These are phyloP conservation scores for Russula olivacea DNA, from an alignment of 768 basidiomycete genomes.

Conservation along the genomic window DNA sequence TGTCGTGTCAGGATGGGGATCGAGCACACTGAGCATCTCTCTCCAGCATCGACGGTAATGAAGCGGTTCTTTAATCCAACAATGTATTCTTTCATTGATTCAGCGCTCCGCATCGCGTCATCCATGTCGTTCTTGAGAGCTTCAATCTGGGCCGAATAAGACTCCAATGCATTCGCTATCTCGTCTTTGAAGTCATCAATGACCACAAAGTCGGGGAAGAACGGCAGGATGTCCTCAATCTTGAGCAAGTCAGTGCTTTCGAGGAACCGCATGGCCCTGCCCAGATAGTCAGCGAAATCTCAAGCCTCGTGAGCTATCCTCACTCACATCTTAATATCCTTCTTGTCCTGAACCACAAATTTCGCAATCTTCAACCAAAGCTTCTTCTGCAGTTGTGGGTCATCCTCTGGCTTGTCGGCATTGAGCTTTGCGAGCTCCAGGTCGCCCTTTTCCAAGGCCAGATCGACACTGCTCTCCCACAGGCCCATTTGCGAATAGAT, in stretches of 20 bases:
- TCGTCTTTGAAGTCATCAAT: constrained; percentile 99
- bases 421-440: constrained; percentile 92
- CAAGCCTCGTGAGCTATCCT: not conserved
- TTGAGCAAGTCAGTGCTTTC: constrained; percentile 93
- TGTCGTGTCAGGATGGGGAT: constrained; percentile 76
- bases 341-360: constrained; percentile 96
- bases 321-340: constrained; percentile 94
- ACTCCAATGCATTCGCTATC: constrained; percentile 92
- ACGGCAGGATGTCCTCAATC: constrained; percentile 97
- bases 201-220: constrained; percentile 99
- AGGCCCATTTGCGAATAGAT: constrained; percentile 98
- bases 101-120: constrained; percentile 86
- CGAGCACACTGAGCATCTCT: constrained; percentile 79
- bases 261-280: constrained; percentile 93
- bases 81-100: constrained; percentile 91
- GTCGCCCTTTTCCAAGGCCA: constrained; percentile 91
- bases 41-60: constrained; percentile 83
- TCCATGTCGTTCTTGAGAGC: constrained; percentile 91
- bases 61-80: constrained; percentile 79
- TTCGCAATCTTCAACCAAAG: constrained; percentile 99
- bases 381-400: constrained; percentile 80
- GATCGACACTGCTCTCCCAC: constrained; percentile 93
- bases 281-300: constrained; percentile 6
- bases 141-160: constrained; percentile 89
- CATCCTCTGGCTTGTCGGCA: constrained; percentile 92